Conservation (phyloP, 108 stramenopile species). For the Skeletonema menzelii region DNA sequence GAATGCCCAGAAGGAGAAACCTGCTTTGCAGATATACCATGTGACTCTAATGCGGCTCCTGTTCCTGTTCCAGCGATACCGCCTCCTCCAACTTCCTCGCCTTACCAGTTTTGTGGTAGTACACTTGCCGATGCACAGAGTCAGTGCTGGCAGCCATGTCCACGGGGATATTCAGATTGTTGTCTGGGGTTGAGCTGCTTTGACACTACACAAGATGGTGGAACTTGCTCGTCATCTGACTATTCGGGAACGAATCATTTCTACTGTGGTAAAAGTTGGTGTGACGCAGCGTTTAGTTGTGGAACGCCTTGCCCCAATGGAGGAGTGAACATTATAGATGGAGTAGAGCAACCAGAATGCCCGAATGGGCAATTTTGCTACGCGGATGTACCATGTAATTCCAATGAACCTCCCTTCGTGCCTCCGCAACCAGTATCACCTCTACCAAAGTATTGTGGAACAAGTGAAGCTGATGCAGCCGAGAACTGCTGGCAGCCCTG, state of each 20-base stretch:
- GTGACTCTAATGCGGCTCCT: slow-evolving; percentile 3
- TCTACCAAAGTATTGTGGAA: slow-evolving; percentile 21
- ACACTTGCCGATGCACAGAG: slow-evolving; percentile 18
- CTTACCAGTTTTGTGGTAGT: slow-evolving; percentile 23
- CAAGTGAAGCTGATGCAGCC: slow-evolving; percentile 10
- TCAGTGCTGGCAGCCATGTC: slow-evolving; percentile 48
- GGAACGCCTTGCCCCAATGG: slow-evolving; percentile 66
- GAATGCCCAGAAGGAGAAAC: slow-evolving; percentile 16
- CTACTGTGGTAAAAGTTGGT: slow-evolving; percentile 83
- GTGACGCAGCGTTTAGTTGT: slow-evolving; percentile 71
- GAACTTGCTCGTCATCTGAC: slow-evolving; percentile 3
- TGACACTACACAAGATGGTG: slow-evolving; percentile 23
- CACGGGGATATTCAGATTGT: slow-evolving; percentile 33
- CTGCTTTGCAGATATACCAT: slow-evolving; percentile 19
- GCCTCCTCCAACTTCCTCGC: slow-evolving; percentile 3
- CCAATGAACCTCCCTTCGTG: background rate
- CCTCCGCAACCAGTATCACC: background rate
- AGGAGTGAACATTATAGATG: too few relatives aligned
- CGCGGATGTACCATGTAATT: slow-evolving; percentile 77
- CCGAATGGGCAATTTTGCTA: slow-evolving; percentile 67
- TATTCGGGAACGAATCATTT: slow-evolving; percentile 55
- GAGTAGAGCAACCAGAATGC: too few relatives aligned
- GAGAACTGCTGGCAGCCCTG: slow-evolving; percentile 47
- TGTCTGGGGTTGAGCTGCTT: slow-evolving; percentile 34
- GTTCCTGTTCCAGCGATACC: background rate